Conservation (phyloP, 2,329 filamentous ascomycete genomes). For the Verticillium zaregamsianum region DNA sequence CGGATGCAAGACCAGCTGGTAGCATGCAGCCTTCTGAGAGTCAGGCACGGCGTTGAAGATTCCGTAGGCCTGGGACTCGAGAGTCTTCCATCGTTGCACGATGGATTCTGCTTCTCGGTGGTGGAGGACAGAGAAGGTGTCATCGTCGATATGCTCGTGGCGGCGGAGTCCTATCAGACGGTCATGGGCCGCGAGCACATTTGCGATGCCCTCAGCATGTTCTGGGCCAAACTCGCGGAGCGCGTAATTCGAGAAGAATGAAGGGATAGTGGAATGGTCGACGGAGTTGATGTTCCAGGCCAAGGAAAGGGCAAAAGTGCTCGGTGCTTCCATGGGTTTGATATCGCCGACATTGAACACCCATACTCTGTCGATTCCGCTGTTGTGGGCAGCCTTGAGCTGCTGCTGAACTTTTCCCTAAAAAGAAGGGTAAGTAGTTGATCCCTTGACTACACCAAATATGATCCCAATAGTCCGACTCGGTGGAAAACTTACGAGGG, state of each 20-base stretch:
- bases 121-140: conserved; percentile 34
- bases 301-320: conserved; percentile 51
- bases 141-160: conserved; percentile 54
- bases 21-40: conserved; percentile 44
- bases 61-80: conserved; percentile 38
- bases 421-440: accelerated
- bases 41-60: conserved; percentile 37
- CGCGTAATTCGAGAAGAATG: conserved; percentile 43
- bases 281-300: conserved; percentile 50
- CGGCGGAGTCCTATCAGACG: conserved; percentile 46
- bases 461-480: neutral
- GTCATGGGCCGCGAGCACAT: conserved; percentile 50
- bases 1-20: conserved; percentile 58
- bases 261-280: conserved; percentile 29
- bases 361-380: conserved; percentile 50
- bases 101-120: conserved; percentile 39
- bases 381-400: conserved; percentile 47
- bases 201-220: conserved; percentile 39
- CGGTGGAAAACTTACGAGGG: conserved; percentile 31
- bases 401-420: conserved; percentile 42
- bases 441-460: too few relatives aligned
- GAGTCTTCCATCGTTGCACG: conserved; percentile 45
- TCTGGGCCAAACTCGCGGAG: conserved; percentile 45
- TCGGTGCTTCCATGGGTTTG: conserved; percentile 53
- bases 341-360: conserved; percentile 60